Base-by-base conservation (phyloP, 2,329 filamentous ascomycete species). In the Emergomyces africanus region DNA sequence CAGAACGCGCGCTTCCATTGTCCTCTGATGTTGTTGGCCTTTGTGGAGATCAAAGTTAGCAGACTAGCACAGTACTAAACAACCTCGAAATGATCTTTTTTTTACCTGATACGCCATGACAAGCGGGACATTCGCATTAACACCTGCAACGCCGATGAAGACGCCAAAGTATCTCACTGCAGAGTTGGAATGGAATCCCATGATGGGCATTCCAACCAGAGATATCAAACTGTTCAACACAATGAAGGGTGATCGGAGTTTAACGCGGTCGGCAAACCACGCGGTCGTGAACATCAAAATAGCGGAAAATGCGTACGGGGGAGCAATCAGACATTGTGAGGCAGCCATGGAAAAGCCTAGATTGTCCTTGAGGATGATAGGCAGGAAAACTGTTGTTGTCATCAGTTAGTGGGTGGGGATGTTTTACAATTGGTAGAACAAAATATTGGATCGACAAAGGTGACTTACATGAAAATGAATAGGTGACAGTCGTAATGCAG, bases 1-100 rank as follows among this genome's bases (percentile, higher is more conserved):
- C 83, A 85, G 65, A 90, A 84, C 1, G 87, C 87, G 48, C 88
- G 82, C 77, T 90, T 91, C 86, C 87, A 90, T 74, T 90, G 87
- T 0, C 87, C 88, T 55, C 86, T 82, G 67, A 91, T 85, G 72
- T 91, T 91, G 74, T 90, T 90, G 53, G 87, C 86, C 57, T 61
- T 20, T 46, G 10, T 28, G 12, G 2, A 9, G 37, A 6, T 28
- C 10, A 54, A 42, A 39, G 33, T 54, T 28, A 41, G 35, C n/a
- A 12, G 12, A 8, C 20, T 41, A 2, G n/a, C 12, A 39, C 41
- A 15, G 6, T 1, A 35, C 20, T 4, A 37, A 28, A 8, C 14
- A 49, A 49, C 5, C 12, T 28, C 25, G 18, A 51, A 20, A 8
- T 0, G 6, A 12, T 14, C 15, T 5, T 39, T 1, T 25, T 42